phyloP scores from a whole-genome alignment of 2,329 filamentous ascomycete genomes.

The Arthroderma sp. region DNA sequence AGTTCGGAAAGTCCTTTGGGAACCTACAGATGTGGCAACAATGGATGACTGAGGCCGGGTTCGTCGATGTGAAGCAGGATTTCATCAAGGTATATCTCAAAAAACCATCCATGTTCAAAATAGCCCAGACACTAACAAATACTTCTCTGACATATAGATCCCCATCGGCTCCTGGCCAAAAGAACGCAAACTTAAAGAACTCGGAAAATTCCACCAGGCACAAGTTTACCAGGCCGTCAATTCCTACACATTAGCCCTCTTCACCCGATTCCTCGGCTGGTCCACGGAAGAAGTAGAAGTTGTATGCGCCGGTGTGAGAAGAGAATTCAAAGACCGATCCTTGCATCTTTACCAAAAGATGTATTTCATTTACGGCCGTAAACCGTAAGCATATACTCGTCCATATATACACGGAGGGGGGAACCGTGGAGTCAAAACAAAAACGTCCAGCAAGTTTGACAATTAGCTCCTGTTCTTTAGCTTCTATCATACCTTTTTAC shows the following conservation, averaged over 20 bases:
- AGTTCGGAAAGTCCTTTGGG: slow-evolving; percentile 23
- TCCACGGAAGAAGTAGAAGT: slow-evolving; percentile 5
- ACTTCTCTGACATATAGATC: slow-evolving; percentile 4
- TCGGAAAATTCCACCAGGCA: slow-evolving; percentile 8
- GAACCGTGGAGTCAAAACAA: too few species aligned
- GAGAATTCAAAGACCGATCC: slow-evolving; percentile 8
- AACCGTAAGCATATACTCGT: not conserved
- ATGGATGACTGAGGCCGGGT: slow-evolving; percentile 40
- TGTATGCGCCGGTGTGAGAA: slow-evolving; percentile 1
- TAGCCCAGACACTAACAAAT: too few species aligned
- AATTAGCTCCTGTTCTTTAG: too few species aligned
- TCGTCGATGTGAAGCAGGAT: slow-evolving; percentile 32
- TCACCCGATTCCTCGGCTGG: slow-evolving; percentile 8
- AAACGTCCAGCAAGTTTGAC: too few species aligned
- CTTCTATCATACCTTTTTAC: too few species aligned
- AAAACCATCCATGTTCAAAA: too few species aligned
- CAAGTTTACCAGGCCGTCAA: slow-evolving; percentile 10
- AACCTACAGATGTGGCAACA: slow-evolving; percentile 26
- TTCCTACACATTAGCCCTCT: slow-evolving; percentile 12
- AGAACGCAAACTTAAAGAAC: slow-evolving; percentile 8
- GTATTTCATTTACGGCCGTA: slow-evolving; percentile 7
- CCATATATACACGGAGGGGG: too few species aligned
- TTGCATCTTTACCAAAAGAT: slow-evolving; percentile 8
- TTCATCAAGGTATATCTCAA: slow-evolving; percentile 33
- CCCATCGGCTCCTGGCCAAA: slow-evolving; percentile 12